Evolutionary conservation across 2,329 filamentous ascomycete genomes (phyloP), one percentile per base, ranked within the genome.

Genomic region (Huntiella bhutanensis): DNA sequence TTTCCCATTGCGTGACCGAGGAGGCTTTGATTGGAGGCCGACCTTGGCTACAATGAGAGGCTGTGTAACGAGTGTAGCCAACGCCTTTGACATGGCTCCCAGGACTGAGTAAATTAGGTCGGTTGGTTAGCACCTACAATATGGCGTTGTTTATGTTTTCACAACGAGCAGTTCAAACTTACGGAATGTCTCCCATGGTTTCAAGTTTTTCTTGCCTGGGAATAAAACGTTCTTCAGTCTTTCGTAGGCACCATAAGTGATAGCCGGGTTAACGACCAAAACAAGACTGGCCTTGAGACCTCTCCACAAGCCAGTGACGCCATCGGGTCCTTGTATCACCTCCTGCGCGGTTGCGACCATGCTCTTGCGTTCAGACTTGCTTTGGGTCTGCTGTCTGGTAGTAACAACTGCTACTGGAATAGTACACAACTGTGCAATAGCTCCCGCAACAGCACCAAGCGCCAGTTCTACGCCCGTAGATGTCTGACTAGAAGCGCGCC

Each of bases 31-130:
- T 62, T 98, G 91, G 49, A 98, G 68, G 44, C 91, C 87, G 51
- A 98, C 91, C 66, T 98, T 98, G 52, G 91, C 91, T 51, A 98
- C 88, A 56, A 98, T 98, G 47, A 98, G 70, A 11, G 91, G 91
- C 60, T 98, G 91, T 5, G 91, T 98, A 46, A 71, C 77, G 53
- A 98, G 78, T 0, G 91, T 98, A 45, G 91, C 91, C 50, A 96
- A 64, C 4, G 84, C 74, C 64, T 98, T 98, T 43, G 88, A 96
- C 63, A 92, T 73, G 39, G 91, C 86, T 51, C 91, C 91, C 43
- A 98, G 75, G 22, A 92, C 86, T 91, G 49, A 12, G 33, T 12
- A 32, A 28, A 28, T 28, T 7, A 28, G 2, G 2, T 28, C 17
- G 17, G 17, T 38, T 32, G 22, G 7, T 28, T 11, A 28, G 22